phyloP scores from a whole-genome alignment of 2,329 filamentous ascomycete species.

The Sporothrix pseudoabietina region DNA sequence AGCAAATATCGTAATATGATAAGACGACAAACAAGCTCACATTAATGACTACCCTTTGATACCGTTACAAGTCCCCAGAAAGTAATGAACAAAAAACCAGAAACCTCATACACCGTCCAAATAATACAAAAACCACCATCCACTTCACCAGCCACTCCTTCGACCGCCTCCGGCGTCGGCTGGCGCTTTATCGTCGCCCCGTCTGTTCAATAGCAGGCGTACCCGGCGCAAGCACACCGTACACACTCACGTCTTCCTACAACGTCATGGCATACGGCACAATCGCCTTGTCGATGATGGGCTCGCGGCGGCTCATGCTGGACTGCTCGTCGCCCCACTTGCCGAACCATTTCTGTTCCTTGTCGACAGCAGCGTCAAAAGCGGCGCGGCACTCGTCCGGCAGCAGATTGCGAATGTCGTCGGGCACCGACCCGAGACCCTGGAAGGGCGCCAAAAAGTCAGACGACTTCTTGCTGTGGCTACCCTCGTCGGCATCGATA shows the following conservation, averaged over 20 bases:
- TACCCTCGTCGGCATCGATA: slow-evolving; percentile 38
- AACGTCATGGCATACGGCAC: slow-evolving; percentile 57
- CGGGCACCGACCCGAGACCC: slow-evolving; percentile 65
- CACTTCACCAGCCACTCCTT: not conserved
- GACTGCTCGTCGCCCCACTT: slow-evolving; percentile 71
- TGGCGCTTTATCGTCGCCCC: no score
- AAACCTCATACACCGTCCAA: slow-evolving; percentile 4
- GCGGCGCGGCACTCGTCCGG: slow-evolving; percentile 71
- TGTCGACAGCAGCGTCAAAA: slow-evolving; percentile 66
- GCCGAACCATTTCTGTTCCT: slow-evolving; percentile 71
- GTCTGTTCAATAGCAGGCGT: no score
- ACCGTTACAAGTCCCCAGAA: not conserved
- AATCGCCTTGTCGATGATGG: slow-evolving; percentile 65
- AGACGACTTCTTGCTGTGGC: slow-evolving; percentile 32
- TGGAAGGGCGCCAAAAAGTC: slow-evolving; percentile 57
- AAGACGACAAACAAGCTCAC: no score
- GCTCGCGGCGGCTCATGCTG: slow-evolving; percentile 55
- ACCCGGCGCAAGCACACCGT: not conserved
- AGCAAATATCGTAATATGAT: no score
- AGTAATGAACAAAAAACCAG: not conserved
- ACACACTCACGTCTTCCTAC: slow-evolving; percentile 23
- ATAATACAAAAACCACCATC: not conserved
- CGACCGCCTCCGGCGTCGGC: not conserved
- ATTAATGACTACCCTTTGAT: no score
- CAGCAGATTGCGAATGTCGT: slow-evolving; percentile 67